phyloP scores from a whole-genome alignment of 768 basidiomycete genomes.

The Mycena leptocephala region DNA sequence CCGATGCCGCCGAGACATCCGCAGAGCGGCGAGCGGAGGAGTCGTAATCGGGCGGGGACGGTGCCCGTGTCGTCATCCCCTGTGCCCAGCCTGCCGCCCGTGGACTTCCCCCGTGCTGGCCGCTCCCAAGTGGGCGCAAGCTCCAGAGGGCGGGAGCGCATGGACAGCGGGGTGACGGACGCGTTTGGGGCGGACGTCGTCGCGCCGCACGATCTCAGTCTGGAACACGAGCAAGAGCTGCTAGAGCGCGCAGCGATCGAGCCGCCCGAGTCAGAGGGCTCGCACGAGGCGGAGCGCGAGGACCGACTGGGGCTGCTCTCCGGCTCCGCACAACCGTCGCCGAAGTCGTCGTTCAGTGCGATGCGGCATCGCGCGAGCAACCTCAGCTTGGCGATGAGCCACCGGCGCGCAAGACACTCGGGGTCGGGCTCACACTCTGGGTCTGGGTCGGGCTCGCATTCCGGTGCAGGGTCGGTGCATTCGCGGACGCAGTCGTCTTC shows the following conservation, averaged over 20 bases:
- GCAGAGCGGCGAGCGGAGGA: constrained; percentile 32
- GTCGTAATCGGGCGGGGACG: constrained; percentile 44
- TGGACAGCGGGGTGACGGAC: constrained; percentile 38
- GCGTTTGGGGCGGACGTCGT: constrained; percentile 26
- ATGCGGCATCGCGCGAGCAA: constrained; percentile 58
- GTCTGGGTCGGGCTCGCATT: constrained; percentile 49
- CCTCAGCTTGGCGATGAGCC: constrained; percentile 45
- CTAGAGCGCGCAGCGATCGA: constrained; percentile 46
- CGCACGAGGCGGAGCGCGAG: constrained; percentile 76
- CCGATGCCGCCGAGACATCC: constrained; percentile 60
- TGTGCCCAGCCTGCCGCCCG: not conserved
- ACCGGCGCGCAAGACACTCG: constrained; percentile 52
- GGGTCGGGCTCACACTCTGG: constrained; percentile 40
- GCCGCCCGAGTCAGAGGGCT: constrained; percentile 66
- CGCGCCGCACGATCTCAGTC: constrained; percentile 15
- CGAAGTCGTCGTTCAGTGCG: constrained; percentile 64
- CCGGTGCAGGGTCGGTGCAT: constrained; percentile 42
- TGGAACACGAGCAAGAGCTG: constrained; percentile 1
- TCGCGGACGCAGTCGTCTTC: constrained; percentile 50
- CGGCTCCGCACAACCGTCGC: constrained; percentile 58
- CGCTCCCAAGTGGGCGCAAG: too few species aligned
- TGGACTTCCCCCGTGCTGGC: constrained; percentile 34
- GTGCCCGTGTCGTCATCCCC: constrained; percentile 33
- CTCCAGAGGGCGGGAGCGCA: constrained; percentile 21
- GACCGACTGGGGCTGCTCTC: constrained; percentile 73